These are phyloP conservation scores for Aspergillus alliaceus DNA, from an alignment of 2,329 filamentous ascomycete genomes.

Conservation along the genomic window DNA sequence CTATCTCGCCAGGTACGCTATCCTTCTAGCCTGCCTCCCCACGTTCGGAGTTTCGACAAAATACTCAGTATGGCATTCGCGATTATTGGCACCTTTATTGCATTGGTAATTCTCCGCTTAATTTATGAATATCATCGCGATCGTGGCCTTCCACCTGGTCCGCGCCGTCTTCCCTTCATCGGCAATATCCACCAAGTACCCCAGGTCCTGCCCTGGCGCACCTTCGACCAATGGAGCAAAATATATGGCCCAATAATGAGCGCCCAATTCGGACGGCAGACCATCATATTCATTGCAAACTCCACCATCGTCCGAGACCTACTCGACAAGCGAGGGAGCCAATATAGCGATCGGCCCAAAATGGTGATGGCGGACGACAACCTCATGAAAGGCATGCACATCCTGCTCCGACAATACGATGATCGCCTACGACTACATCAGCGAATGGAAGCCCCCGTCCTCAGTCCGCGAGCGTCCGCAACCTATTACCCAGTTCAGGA, in stretches of 20 bases:
- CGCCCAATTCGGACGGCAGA: conserved; percentile 30
- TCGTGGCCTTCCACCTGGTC: conserved; percentile 27
- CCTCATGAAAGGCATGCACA: conserved; percentile 41
- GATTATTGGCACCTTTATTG: neutral
- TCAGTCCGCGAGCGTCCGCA: conserved; percentile 26
- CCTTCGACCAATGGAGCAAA: conserved; percentile 32
- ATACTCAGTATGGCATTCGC: neutral
- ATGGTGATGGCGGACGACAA: conserved; percentile 52
- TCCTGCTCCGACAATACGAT: conserved; percentile 45
- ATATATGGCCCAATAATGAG: conserved; percentile 37
- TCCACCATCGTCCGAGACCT: conserved; percentile 54
- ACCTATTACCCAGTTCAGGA: conserved; percentile 47
- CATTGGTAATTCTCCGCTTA: conserved; percentile 6
- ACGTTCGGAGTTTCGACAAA: too few relatives aligned
- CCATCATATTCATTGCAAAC: conserved; percentile 46
- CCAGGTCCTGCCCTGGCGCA: conserved; percentile 21
- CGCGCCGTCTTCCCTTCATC: conserved; percentile 29
- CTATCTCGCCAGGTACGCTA: too few relatives aligned
- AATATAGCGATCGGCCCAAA: conserved; percentile 53
- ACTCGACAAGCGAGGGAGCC: conserved; percentile 55
- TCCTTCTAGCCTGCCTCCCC: too few relatives aligned
- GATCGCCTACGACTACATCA: conserved; percentile 42
- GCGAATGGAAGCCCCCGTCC: conserved; percentile 39
- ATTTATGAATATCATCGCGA: conserved; percentile 14
- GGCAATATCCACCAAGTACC: conserved; percentile 35